Evolutionary conservation across 352 stramenopile species (phyloP), one percentile per base, ranked within the genome.

Genomic region (Peronospora belbahrii): DNA sequence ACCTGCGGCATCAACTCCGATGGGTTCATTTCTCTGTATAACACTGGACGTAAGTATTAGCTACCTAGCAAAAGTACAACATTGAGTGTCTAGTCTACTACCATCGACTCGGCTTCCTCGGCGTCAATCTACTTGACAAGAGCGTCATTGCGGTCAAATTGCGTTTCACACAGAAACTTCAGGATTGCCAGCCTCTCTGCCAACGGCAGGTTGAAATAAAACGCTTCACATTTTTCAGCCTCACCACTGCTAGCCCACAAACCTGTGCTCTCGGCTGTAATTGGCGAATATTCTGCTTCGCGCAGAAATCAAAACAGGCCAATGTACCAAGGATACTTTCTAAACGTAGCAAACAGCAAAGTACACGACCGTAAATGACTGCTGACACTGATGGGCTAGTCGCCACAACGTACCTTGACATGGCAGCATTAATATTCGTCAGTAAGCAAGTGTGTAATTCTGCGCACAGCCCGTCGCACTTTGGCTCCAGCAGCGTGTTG

Each of bases 61-160:
- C 17, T 30, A 15, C 27, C 4, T 25, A 2, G 18, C 7, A 15
- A 14, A 49, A n/a, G 15, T 19, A 13, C 14, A 28, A 19, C 20
- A 11, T n/a, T 31, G 3, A 45, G 5, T 34, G 11, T 6, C 4
- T 11, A 7, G n/a, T n/a, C n/a, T n/a, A 51, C 32, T 48, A 77
- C 68, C 34, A 84, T 66, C 1, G 58, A 63, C 13, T 83, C 64
- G 6, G 57, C 67, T 27, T 77, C 73, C 28, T 79, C 61, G 28
- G 71, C 54, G 20, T 68, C 75, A 41, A 87, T 72, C 32, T 67
- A 62, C 48, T 84, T 62, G 14, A 82, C 44, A 5, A 85, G 61
- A 23, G 49, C 28, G 27, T 81, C 67, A 42, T 85, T 88, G 43
- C 68, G 62, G 42, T 85, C 73, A 24, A 84, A 85, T 32, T 85